A percentile compares a stretch with the other conserved stretches of the same genome.
These are phyloP conservation scores for Suillus paluster DNA, from an alignment of 768 basidiomycete genomes.

Conservation along the genomic window DNA sequence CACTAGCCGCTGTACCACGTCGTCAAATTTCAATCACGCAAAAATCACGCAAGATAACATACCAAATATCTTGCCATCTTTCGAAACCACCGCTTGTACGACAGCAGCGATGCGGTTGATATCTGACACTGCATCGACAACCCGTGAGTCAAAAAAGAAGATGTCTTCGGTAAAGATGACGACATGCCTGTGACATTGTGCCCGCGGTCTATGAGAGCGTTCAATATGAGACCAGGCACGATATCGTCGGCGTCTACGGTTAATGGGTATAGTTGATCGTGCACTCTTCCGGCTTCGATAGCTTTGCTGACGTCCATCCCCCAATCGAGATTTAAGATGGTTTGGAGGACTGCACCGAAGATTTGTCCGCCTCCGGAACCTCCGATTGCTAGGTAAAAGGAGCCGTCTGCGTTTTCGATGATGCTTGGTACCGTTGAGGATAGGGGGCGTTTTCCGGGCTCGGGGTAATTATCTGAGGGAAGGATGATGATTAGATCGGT, in stretches of 20 bases:
- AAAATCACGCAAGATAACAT: constrained; percentile 26
- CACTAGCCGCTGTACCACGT: constrained; percentile 69
- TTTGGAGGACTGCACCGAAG: constrained; percentile 79
- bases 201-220: constrained; percentile 59
- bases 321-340: constrained; percentile 74
- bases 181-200: constrained; percentile 71
- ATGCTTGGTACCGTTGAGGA: constrained; percentile 87
- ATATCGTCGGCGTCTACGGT: constrained; percentile 62
- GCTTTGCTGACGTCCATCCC: constrained; percentile 80
- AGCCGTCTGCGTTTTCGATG: constrained; percentile 74
- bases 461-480: constrained; percentile 85
- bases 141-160: constrained; percentile 4
- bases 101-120: constrained; percentile 76
- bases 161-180: neutral
- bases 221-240: constrained; percentile 60
- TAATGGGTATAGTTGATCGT: constrained; percentile 83
- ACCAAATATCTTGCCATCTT: constrained; percentile 68
- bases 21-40: constrained; percentile 3
- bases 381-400: constrained; percentile 75
- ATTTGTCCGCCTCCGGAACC: constrained; percentile 91
- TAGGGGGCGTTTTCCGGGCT: constrained; percentile 84
- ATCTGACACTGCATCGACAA: constrained; percentile 56
- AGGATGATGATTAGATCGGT: constrained; percentile 6
- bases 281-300: constrained; percentile 83
- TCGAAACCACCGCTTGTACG: constrained; percentile 64